Evolutionary conservation across 176 grass and related monocot species (phyloP).

Genomic region (Zea mays): DNA sequence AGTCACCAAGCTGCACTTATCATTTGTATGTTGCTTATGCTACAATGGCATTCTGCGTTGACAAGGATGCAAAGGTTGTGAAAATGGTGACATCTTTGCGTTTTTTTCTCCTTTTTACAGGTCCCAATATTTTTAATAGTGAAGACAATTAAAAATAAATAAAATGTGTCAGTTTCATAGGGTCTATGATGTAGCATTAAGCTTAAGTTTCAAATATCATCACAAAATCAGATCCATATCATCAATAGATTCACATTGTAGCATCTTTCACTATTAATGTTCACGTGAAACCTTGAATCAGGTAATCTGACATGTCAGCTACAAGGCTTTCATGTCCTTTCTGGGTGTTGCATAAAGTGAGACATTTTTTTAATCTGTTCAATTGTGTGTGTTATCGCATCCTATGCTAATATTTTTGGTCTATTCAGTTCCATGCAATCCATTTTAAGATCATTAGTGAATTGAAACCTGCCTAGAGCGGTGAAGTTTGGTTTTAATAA

Average conservation of each 20-base stretch:
- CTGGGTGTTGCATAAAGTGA: conserved; percentile 2
- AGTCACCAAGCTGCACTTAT: conserved; percentile 79
- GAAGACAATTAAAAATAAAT: conserved; percentile 13
- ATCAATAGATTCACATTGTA: conserved; percentile 2
- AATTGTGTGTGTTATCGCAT: background rate
- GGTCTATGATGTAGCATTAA: conserved; percentile 8
- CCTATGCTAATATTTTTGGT: background rate
- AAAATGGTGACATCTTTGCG: conserved; percentile 27
- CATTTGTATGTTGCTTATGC: conserved; percentile 95
- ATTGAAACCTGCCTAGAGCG: background rate
- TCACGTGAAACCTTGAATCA: conserved; percentile 6
- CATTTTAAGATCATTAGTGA: background rate
- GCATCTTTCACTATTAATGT: conserved; percentile 20
- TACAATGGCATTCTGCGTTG: conserved; percentile 84
- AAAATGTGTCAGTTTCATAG: conserved; percentile 6
- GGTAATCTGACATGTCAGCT: conserved; percentile 23
- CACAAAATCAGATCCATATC: conserved; percentile 3
- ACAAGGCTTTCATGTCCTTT: conserved; percentile 18
- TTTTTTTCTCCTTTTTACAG: conserved; percentile 1
- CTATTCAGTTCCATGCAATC: background rate
- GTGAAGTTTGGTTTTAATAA: conserved; percentile 11
- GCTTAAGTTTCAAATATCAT: conserved; percentile 9
- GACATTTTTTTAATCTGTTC: background rate
- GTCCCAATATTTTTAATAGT: background rate
- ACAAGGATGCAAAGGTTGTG: conserved; percentile 93